Conservation (phyloP, 2,329 filamentous ascomycete species). For the Aspergillus sp. region DNA sequence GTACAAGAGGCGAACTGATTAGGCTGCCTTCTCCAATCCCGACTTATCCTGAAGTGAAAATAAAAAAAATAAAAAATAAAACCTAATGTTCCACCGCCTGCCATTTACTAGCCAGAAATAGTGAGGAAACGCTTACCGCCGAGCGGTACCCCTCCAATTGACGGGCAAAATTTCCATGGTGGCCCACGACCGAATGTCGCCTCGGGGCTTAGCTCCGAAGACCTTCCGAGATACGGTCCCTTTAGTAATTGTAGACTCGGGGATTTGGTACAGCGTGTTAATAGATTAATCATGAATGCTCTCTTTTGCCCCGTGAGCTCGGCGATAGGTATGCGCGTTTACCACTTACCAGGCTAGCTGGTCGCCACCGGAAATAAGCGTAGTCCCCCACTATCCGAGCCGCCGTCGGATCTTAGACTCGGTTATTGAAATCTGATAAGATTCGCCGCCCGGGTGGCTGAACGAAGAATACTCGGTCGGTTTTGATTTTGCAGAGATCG, state of each 20-base stretch:
- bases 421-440: constrained; percentile 18
- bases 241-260: neutral
- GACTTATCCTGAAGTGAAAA: neutral
- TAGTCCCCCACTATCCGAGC: neutral
- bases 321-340: neutral
- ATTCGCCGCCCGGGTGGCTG: constrained; percentile 6
- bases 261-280: neutral
- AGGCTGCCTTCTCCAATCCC: neutral
- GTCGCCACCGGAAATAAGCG: neutral
- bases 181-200: neutral
- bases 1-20: neutral
- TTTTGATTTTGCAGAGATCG: neutral
- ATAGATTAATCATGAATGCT: neutral
- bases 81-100: neutral
- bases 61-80: too few relatives aligned
- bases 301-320: neutral
- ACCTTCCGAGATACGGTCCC: neutral
- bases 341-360: neutral
- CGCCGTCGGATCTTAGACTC: constrained; percentile 5
- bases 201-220: neutral
- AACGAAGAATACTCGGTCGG: neutral
- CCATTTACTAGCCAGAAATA: neutral
- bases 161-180: neutral
- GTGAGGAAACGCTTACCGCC: neutral
- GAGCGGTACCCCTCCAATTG: neutral